phyloP scores from a whole-genome alignment of 108 stramenopile genomes.

The Cyclotella distinguenda region DNA sequence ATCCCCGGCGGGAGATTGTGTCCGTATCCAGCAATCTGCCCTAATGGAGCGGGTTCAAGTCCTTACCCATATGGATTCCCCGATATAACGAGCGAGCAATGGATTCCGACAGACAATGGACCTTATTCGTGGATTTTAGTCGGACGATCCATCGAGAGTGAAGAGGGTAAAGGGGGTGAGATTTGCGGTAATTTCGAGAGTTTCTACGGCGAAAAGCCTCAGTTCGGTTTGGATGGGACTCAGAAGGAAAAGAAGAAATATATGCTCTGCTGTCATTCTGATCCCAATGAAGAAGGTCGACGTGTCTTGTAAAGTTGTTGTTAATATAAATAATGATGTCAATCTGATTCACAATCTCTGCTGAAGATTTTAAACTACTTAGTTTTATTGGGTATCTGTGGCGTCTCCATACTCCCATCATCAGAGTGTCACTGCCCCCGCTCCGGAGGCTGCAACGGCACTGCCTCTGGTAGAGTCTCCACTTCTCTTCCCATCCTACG shows the following conservation, averaged over 20 bases:
- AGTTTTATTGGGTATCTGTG: too few species aligned
- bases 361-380: too few species aligned
- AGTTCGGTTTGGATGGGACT: neutral
- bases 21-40: slow-evolving; percentile 9
- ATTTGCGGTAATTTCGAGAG: slow-evolving; percentile 2
- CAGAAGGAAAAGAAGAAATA: slow-evolving; percentile 4
- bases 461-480: slow-evolving; percentile 34
- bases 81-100: slow-evolving; percentile 5
- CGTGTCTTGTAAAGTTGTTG: neutral
- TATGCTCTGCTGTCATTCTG: slow-evolving; percentile 13
- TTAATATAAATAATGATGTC: too few species aligned
- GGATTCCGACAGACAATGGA: neutral
- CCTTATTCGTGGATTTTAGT: slow-evolving; percentile 11
- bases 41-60: neutral
- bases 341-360: too few species aligned
- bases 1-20: slow-evolving; percentile 1
- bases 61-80: neutral
- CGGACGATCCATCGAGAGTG: neutral
- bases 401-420: neutral
- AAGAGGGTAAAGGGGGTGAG: neutral
- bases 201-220: neutral
- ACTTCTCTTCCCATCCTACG: slow-evolving; percentile 54
- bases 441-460: slow-evolving; percentile 36
- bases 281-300: neutral
- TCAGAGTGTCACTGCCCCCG: slow-evolving; percentile 5